These are phyloP conservation scores for Aspergillus ostianus DNA, from an alignment of 495 filamentous ascomycete species.

Conservation along the genomic window DNA sequence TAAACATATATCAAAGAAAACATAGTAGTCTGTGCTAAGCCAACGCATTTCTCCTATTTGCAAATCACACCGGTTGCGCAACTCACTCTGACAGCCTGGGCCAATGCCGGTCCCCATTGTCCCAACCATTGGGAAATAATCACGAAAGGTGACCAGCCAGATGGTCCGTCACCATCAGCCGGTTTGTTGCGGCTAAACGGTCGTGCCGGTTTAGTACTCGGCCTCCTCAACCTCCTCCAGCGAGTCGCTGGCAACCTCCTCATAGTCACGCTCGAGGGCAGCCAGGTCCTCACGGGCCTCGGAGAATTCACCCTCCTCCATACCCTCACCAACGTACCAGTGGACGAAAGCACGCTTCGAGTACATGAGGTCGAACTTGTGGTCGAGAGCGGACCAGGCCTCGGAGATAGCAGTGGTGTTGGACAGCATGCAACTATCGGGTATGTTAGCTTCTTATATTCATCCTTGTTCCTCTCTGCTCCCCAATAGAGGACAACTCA, in stretches of 20 bases:
- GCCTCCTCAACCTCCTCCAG: conserved; percentile 88
- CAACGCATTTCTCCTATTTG: conserved; percentile 46
- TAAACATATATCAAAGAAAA: conserved; percentile 51
- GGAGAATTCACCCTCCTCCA: conserved; percentile 99
- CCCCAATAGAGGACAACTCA: neutral
- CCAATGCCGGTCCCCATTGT: conserved; percentile 27
- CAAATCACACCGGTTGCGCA: conserved; percentile 29
- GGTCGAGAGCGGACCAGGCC: conserved; percentile 94
- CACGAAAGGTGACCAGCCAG: conserved; percentile 8
- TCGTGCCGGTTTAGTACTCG: conserved; percentile 75
- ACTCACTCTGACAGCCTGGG: conserved; percentile 25
- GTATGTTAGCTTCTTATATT: conserved; percentile 18
- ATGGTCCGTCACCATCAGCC: conserved; percentile 9
- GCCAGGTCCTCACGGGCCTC: conserved; percentile 98
- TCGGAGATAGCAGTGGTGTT: conserved; percentile 99
- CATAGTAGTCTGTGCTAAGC: conserved; percentile 39
- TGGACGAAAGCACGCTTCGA: conserved; percentile 99
- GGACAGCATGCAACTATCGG: conserved; percentile 88
- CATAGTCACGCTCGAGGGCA: conserved; percentile 97
- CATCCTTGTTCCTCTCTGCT: neutral
- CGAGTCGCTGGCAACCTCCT: conserved; percentile 97
- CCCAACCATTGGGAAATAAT: conserved; percentile 22
- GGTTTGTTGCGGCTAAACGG: conserved; percentile 21
- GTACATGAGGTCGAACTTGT: conserved; percentile 99
- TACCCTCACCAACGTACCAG: conserved; percentile 99